Evolutionary conservation across 306 rosid species (phyloP), one percentile per base, ranked within the genome.

Genomic region (Vigna hirtella): DNA sequence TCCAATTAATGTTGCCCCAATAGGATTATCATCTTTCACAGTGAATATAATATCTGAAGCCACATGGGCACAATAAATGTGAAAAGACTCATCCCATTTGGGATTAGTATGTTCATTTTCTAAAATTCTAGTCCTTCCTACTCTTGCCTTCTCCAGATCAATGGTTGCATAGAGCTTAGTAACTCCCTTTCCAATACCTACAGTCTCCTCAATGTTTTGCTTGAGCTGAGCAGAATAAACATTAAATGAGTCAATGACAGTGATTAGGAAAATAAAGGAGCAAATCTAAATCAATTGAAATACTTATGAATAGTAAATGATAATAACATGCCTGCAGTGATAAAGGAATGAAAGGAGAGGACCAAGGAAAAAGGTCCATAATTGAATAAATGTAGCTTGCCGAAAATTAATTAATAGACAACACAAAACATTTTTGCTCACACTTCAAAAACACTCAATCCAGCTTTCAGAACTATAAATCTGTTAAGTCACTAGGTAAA

Each of bases 91-190:
- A 0, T 83, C 68, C 96, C 96, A 90, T 81, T 26, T 87, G 10
- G 96, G 96, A 70, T 90, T 88, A 73, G 81, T 61, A 55, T 63
- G 81, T 66, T 88, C 93, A 18, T 83, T 83, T 85, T 88, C 91
- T 16, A 90, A 24, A n/a, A 77, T 85, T 72, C 96, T 84, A 7
- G 96, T 90, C 88, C 86, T 87, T 74, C 96, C 96, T 2, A 87
- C 96, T 82, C 96, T 90, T 73, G 96, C 96, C 84, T 90, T 90
- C 79, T 88, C 93, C 81, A 90, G 79, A 88, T 90, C 96, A 59
- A 90, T 74, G 42, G 90, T 85, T 50, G 96, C 96, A 78, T 90
- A 90, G 56, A 90, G 85, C 83, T 82, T 83, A 52, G 91, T 76
- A 67, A 83, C 80, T 68, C 96, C 96, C 73, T 86, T 85, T 70